Base-by-base conservation (phyloP, 495 filamentous ascomycete genomes). In the Chaetomium cochliodes region DNA sequence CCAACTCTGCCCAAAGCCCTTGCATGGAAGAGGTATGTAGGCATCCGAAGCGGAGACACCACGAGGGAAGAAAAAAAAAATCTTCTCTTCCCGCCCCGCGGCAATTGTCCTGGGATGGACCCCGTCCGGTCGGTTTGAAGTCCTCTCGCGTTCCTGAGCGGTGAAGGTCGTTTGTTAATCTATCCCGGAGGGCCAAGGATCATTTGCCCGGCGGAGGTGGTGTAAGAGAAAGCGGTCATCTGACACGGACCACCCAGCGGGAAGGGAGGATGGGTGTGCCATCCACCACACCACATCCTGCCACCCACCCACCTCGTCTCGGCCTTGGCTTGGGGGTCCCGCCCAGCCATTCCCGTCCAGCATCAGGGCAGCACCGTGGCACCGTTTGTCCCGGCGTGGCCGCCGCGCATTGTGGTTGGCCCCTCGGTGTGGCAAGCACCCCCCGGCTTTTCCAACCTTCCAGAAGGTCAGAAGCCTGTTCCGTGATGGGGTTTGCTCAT, bases 401-500 rank as follows among this genome's bases (percentile, higher is more conserved):
- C 37, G 47, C 22, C 47, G 16, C 47, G 33, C 47, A 13, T n/a
- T 9, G 23, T 20, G 59, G 47, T 62, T 52, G 59, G 59, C 15
- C 15, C 15, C 7, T 37, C 37, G 39, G 25, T 49, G 33, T 5
- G n/a, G 39, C 53, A 64, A 30, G 62, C 54, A 25, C 6, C 22
- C 28, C 54, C 54, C 37, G 47, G 47, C 62, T 16, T 46, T 47
- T 22, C 50, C 12, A 47, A 23, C 55, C 62, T 64, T 64, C 62
- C 55, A 64, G 62, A 64, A 64, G 55, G 30, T 15, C 13, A 2
- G 62, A 53, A 57, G 44, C 51, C 52, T 63, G 41, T 44, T 58
- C 46, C 3, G 12, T 11, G 9, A 50, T 42, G 62, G 41, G 41
- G 11, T 26, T 63, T n/a, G 16, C 18, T 41, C 20, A 5, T n/a